Evolutionary conservation across 805 yeast species (phyloP), one percentile per base, ranked within the genome.

Genomic region (Pichia sporocuriosa): DNA sequence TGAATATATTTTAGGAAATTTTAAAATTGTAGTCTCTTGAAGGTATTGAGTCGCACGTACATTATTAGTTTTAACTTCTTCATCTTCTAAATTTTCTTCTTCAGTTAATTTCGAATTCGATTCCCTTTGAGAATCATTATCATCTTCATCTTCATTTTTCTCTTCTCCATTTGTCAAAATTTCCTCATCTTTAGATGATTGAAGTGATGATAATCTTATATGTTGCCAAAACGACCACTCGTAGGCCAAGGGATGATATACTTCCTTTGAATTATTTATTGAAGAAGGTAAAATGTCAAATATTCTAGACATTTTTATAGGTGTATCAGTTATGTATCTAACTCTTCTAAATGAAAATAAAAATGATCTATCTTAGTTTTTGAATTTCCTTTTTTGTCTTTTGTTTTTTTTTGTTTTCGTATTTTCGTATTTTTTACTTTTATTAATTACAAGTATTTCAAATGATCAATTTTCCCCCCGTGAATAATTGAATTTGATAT

Each of bases 141-240:
- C 34, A 6, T 8, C 28, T n/a, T 35, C 23, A 12, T 35, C 31
- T 9, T 4, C 29, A 8, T 41, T 40, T 12, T 43, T 39, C 9
- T 32, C 27, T 6, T 27, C 37, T 3, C 22, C 32, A 5, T 26
- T 25, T 9, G 16, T 3, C 13, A 6, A 2, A 22, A 8, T 13
- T 27, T 20, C 38, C 15, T 6, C 16, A 22, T 32, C 35, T 32
- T 32, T 34, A 16, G 17, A 12, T 25, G 23, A n/a, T 38, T 43
- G 40, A 5, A 35, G 7, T 19, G 20, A 16, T 7, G 57, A 60
- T 30, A 50, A 48, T 42, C 74, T 49, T 19, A 65, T 59, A 49
- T 71, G 75, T 51, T 67, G 64, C 77, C 77, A 71, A 45, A 70
- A 56, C 24, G 72, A 64, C 77, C 77, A 71, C 51, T 72, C 64